Evolutionary conservation across 1,284 basidiomycete species (phyloP).

Genomic region (Pseudozyma tsukubaensis): DNA sequence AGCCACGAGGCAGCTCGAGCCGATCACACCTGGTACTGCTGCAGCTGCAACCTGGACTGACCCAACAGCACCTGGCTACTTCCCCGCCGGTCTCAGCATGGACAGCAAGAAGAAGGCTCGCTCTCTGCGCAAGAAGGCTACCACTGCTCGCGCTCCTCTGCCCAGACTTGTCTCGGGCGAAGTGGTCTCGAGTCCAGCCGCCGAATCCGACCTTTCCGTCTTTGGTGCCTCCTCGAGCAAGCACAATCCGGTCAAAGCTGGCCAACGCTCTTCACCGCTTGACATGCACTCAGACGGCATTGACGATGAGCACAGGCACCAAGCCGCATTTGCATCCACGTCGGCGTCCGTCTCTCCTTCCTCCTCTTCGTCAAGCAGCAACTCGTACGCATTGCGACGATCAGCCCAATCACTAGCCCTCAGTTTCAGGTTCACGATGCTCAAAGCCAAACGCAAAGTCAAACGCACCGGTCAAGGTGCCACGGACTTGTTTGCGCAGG

Average conservation of each 20-base stretch:
- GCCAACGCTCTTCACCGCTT: background rate
- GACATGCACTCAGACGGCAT: background rate
- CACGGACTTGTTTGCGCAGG: conserved; percentile 12
- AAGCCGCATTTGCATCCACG: too few species aligned
- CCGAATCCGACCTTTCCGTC: conserved; percentile 1
- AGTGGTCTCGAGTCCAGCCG: conserved; percentile 17
- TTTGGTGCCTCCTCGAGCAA: too few species aligned
- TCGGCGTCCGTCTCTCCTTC: too few species aligned
- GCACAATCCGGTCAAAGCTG: background rate
- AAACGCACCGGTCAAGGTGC: conserved; percentile 8
- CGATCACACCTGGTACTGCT: conserved; percentile 41
- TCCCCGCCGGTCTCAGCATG: conserved; percentile 26
- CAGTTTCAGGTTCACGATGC: conserved; percentile 43
- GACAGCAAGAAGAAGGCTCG: conserved; percentile 10
- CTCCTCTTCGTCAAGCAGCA: conserved; percentile 1
- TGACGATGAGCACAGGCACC: too few species aligned
- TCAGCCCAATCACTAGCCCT: conserved; percentile 47
- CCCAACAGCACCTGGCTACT: conserved; percentile 42
- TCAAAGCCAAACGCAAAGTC: conserved; percentile 32
- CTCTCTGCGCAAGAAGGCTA: conserved; percentile 24
- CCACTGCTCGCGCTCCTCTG: conserved; percentile 14
- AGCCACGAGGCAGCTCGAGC: conserved; percentile 3
- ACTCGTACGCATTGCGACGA: conserved; percentile 12
- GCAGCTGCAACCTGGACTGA: conserved; percentile 52
- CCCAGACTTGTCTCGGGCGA: conserved; percentile 32